Evolutionary conservation across 306 rosid genomes (phyloP).

Genomic region (Acmispon strigosus): DNA sequence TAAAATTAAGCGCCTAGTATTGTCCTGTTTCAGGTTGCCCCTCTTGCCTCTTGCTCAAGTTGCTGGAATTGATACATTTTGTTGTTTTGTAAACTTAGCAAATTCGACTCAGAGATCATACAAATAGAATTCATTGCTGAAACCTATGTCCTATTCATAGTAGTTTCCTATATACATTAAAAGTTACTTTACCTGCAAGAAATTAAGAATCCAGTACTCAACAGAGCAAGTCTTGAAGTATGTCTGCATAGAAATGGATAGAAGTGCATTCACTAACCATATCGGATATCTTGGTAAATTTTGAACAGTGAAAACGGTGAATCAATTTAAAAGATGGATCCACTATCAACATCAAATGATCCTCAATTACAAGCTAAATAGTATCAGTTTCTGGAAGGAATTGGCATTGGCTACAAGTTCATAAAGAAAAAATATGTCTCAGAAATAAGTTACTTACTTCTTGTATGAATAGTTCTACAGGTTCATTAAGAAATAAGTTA

Average conservation of each 20-base stretch:
- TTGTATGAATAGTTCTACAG: too few species aligned
- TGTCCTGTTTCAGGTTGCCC: neutral
- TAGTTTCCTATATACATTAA: neutral
- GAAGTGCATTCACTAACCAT: neutral
- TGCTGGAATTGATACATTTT: neutral
- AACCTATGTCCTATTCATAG: neutral
- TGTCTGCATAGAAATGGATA: conserved; percentile 44
- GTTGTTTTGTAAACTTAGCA: neutral
- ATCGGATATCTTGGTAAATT: neutral
- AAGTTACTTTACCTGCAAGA: conserved; percentile 56
- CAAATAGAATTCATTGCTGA: neutral
- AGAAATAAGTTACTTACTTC: too few species aligned
- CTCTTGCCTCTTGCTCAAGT: neutral
- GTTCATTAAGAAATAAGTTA: too few species aligned
- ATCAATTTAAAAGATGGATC: neutral
- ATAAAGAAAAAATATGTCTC: neutral
- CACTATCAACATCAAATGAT: neutral
- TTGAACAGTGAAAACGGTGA: neutral
- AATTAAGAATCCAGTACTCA: conserved; percentile 66
- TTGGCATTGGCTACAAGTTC: neutral
- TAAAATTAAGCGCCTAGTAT: neutral
- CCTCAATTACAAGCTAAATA: neutral
- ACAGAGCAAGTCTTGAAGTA: conserved; percentile 57
- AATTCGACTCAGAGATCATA: neutral
- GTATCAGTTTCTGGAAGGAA: neutral